A percentile compares a stretch with the other conserved stretches of the same genome.
Evolutionary conservation across 495 filamentous ascomycete genomes (phyloP).

Genomic region (Friedmanniomyces simplex): DNA sequence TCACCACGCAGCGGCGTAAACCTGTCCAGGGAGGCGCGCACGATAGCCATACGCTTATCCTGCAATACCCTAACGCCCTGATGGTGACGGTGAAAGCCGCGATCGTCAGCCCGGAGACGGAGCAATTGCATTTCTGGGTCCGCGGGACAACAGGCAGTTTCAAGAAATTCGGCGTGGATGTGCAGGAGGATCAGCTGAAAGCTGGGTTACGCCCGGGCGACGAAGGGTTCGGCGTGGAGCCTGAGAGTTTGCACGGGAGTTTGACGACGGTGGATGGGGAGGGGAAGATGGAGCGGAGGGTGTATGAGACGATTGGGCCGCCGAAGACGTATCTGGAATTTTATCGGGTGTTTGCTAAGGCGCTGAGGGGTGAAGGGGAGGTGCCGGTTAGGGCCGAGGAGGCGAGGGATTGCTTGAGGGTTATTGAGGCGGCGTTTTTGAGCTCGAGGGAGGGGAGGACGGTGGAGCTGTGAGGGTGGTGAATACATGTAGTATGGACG

Average conservation of each 20-base stretch:
- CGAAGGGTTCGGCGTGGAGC: slow-evolving; percentile 56
- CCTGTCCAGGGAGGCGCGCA: slow-evolving; percentile 52
- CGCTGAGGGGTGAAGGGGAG: slow-evolving; percentile 47
- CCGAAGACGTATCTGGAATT: slow-evolving; percentile 57
- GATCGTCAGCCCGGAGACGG: slow-evolving; percentile 57
- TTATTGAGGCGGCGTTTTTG: slow-evolving; percentile 64
- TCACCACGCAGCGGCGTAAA: too few species aligned
- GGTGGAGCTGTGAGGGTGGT: slow-evolving; percentile 36
- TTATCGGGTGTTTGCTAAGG: slow-evolving; percentile 59
- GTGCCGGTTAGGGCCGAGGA: slow-evolving; percentile 63
- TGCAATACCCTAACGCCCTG: slow-evolving; percentile 52
- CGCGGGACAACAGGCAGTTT: slow-evolving; percentile 71
- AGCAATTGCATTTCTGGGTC: slow-evolving; percentile 72
- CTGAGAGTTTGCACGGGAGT: slow-evolving; percentile 41
- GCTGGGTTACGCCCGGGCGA: slow-evolving; percentile 56
- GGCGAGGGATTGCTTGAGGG: slow-evolving; percentile 57
- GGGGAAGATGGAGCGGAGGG: slow-evolving; percentile 30
- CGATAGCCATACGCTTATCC: slow-evolving; percentile 57
- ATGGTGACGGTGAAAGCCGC: slow-evolving; percentile 59
- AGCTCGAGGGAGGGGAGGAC: slow-evolving; percentile 57
- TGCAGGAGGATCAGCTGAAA: slow-evolving; percentile 73
- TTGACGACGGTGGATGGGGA: slow-evolving; percentile 34
- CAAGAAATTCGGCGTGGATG: slow-evolving; percentile 68
- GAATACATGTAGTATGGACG: too few species aligned
- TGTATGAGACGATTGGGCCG: slow-evolving; percentile 52